A percentile compares a stretch with the other conserved stretches of the same genome.
Evolutionary conservation across 148 eudicot genomes (phyloP).

Genomic region (Euryodendron excelsum): DNA sequence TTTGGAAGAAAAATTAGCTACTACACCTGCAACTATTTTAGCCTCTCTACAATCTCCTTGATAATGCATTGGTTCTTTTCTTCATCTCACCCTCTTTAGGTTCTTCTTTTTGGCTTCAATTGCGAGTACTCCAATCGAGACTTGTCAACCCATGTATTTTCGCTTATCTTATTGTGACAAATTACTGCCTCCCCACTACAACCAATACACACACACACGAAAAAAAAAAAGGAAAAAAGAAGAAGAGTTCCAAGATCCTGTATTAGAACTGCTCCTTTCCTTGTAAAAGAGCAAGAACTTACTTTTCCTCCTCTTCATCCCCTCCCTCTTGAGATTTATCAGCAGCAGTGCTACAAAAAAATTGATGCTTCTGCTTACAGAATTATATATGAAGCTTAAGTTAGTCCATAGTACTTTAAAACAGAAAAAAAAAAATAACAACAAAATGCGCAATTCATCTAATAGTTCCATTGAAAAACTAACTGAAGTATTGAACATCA

Average conservation of each 20-base stretch:
- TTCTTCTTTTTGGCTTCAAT: not conserved
- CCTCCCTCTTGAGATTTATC: slow-evolving; percentile 19
- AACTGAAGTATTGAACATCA: not conserved
- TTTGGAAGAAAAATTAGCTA: not conserved
- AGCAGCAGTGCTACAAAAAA: slow-evolving; percentile 19
- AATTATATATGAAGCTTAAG: not conserved
- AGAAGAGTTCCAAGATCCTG: not conserved
- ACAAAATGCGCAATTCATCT: not conserved
- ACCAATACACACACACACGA: too few relatives aligned
- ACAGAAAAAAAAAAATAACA: not conserved
- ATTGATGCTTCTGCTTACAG: slow-evolving; percentile 17
- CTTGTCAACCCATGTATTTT: not conserved
- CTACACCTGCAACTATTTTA: not conserved
- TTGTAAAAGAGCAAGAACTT: slow-evolving; percentile 10
- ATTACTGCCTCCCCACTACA: not conserved
- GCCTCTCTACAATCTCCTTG: not conserved
- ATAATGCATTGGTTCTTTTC: not conserved
- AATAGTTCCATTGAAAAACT: not conserved
- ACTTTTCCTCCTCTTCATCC: slow-evolving; percentile 17
- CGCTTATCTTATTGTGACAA: not conserved
- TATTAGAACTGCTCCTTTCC: not conserved
- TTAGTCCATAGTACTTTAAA: not conserved
- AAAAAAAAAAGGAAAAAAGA: too few relatives aligned
- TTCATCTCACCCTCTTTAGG: not conserved
- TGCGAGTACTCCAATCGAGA: not conserved